Percentiles rank a stretch among this genome's conserved stretches.
Evolutionary conservation across 129 eudicot species (phyloP).

Genomic region (Tanacetum coccineum): DNA sequence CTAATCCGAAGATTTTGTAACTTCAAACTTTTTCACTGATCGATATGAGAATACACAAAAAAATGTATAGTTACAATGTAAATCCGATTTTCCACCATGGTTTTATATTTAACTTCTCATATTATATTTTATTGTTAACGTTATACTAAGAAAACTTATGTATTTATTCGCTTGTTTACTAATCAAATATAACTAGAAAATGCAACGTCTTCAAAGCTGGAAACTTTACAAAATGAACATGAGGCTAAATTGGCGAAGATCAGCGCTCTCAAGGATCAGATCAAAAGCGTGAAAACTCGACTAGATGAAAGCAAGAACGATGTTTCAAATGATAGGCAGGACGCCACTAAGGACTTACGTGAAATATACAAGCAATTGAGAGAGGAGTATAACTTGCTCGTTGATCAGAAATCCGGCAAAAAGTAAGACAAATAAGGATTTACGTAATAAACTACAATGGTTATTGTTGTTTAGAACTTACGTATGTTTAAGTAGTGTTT

Average conservation of each 20-base stretch:
- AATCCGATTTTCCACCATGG: too few relatives aligned
- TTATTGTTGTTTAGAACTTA: background rate
- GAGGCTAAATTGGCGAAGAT: slow-evolving; percentile 28
- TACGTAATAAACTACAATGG: background rate
- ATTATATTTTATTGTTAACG: too few relatives aligned
- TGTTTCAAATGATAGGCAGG: slow-evolving; percentile 17
- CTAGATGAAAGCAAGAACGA: slow-evolving; percentile 27
- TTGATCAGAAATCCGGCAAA: slow-evolving; percentile 29
- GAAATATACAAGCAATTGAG: slow-evolving; percentile 32
- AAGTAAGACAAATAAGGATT: slow-evolving; percentile 8
- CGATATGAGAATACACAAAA: too few relatives aligned
- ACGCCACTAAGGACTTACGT: slow-evolving; percentile 23
- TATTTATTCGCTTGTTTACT: background rate
- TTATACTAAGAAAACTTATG: too few relatives aligned
- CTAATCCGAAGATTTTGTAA: too few relatives aligned
- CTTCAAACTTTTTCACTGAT: too few relatives aligned
- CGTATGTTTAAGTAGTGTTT: too few relatives aligned
- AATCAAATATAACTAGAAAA: slow-evolving; percentile 12
- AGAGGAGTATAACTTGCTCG: slow-evolving; percentile 32
- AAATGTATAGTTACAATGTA: too few relatives aligned
- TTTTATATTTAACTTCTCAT: too few relatives aligned
- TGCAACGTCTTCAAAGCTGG: slow-evolving; percentile 19
- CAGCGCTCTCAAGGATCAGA: slow-evolving; percentile 33
- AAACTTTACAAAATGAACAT: slow-evolving; percentile 26
- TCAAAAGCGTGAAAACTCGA: slow-evolving; percentile 20